A percentile compares a stretch with the other conserved stretches of the same genome.
Conservation (phyloP, 257 asterid genomes). For the Plectranthus barbatus region DNA sequence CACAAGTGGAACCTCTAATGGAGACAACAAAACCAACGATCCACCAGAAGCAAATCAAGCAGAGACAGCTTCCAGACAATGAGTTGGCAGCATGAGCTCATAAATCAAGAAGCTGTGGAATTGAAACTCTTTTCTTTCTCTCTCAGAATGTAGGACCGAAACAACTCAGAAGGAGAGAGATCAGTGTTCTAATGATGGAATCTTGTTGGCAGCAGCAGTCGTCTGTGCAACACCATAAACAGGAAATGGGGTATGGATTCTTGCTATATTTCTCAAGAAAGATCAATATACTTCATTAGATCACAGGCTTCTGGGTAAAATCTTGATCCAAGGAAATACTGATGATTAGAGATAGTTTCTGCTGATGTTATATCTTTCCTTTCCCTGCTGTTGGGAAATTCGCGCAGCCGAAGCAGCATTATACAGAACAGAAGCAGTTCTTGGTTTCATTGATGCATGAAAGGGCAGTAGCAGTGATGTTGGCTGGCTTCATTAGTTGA, state of each 20-base stretch:
- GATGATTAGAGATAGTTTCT: not conserved
- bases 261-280: not conserved
- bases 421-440: not conserved
- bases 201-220: not conserved
- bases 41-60: conserved; percentile 18
- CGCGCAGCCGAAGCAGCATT: conserved; percentile 6
- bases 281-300: not conserved
- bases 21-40: conserved; percentile 12
- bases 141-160: not conserved
- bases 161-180: not conserved
- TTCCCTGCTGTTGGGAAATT: not conserved
- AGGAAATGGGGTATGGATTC: not conserved
- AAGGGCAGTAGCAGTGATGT: not conserved
- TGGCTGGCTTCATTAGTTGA: not conserved
- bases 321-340: not conserved
- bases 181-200: not conserved
- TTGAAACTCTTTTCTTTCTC: not conserved
- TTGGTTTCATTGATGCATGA: not conserved
- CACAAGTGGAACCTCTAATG: conserved; percentile 9
- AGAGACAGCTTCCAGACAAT: conserved; percentile 5
- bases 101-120: not conserved
- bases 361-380: not conserved
- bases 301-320: not conserved
- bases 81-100: not conserved
- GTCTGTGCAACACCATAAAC: not conserved